A percentile compares a stretch with the other conserved stretches of the same genome.
Conservation (phyloP, 192 early-diverging fungal genomes). For the Umbelopsis vinacea region DNA sequence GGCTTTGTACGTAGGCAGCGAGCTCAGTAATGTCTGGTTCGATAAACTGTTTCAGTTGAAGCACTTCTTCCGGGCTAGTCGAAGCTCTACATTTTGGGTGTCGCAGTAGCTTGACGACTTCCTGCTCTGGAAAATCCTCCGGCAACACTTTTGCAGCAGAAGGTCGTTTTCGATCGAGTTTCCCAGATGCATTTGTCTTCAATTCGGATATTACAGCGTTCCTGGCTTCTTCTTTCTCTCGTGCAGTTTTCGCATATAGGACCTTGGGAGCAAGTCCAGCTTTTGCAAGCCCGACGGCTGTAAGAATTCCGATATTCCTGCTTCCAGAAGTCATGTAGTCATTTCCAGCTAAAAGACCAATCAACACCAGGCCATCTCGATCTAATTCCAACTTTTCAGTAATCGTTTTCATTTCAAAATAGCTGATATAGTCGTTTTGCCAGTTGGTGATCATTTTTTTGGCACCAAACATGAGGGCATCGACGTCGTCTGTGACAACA, state of each 20-base stretch:
- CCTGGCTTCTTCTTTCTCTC: conserved; percentile 1
- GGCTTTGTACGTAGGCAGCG: not conserved
- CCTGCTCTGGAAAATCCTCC: conserved; percentile 14
- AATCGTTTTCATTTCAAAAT: conserved; percentile 21
- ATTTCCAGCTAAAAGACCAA: conserved; percentile 28
- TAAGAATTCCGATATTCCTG: conserved; percentile 22
- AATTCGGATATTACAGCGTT: conserved; percentile 7
- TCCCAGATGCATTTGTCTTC: conserved; percentile 13
- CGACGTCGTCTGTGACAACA: conserved; percentile 41
- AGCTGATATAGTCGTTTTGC: conserved; percentile 14
- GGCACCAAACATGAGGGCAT: conserved; percentile 45
- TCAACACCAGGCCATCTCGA: conserved; percentile 31
- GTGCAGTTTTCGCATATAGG: conserved; percentile 18
- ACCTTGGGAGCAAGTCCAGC: conserved; percentile 13
- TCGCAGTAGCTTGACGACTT: not conserved
- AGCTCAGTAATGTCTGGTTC: conserved; percentile 1
- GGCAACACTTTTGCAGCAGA: not conserved
- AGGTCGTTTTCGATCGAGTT: conserved; percentile 5
- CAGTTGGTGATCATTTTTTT: conserved; percentile 30
- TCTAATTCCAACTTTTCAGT: conserved; percentile 17
- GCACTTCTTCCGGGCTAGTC: not conserved
- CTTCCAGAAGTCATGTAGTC: conserved; percentile 26
- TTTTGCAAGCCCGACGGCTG: conserved; percentile 23
- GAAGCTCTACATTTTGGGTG: not conserved
- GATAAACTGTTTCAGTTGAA: not conserved